These are phyloP conservation scores for Aspergillus ibericus DNA, from an alignment of 2,329 filamentous ascomycete genomes.

Conservation along the genomic window DNA sequence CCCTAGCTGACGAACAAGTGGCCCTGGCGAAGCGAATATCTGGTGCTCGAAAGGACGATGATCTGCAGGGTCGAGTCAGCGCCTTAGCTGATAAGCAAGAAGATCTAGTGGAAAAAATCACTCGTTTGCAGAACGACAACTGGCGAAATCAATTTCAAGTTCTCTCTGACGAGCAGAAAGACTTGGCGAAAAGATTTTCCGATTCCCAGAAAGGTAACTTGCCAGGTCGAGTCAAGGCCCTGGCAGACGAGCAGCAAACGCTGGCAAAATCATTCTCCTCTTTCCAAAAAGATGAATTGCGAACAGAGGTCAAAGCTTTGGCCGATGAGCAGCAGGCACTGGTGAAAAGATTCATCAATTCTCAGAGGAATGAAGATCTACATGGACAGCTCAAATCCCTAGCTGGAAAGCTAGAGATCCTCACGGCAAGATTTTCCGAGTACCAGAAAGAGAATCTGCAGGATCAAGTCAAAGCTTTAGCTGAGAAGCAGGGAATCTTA, in stretches of 20 bases:
- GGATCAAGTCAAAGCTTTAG: neutral
- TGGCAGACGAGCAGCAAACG: neutral
- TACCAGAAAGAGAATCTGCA: neutral
- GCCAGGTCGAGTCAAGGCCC: neutral
- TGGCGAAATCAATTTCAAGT: neutral
- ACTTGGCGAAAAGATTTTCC: neutral
- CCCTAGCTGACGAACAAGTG: neutral
- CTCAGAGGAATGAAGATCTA: neutral
- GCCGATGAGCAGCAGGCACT: neutral
- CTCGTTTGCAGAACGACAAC: neutral
- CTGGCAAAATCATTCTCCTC: neutral
- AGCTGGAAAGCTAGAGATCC: neutral
- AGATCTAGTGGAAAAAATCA: neutral
- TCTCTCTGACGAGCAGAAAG: neutral
- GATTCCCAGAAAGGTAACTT: neutral
- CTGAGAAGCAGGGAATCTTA: neutral
- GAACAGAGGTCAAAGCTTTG: neutral
- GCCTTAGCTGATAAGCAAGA: neutral
- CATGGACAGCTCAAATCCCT: neutral
- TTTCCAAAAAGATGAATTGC: neutral
- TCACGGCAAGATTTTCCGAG: neutral
- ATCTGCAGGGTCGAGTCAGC: neutral
- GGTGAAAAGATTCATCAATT: neutral
- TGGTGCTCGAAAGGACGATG: neutral
- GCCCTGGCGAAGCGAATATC: neutral